Evolutionary conservation across 2,329 filamentous ascomycete genomes (phyloP).

Genomic region (Aspergillus quadrilineatus): DNA sequence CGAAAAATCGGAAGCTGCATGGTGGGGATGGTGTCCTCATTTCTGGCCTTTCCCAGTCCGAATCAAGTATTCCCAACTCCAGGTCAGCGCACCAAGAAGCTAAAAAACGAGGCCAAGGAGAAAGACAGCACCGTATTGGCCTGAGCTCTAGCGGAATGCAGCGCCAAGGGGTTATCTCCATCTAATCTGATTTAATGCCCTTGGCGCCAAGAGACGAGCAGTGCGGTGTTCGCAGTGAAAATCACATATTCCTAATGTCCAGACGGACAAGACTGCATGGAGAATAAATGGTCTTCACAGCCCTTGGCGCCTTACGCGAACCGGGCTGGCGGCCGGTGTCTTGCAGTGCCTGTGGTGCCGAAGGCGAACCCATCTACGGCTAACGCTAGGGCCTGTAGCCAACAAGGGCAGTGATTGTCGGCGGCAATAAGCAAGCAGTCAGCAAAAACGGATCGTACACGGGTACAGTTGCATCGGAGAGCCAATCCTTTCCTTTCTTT

Average conservation of each 20-base stretch:
- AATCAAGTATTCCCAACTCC: background rate
- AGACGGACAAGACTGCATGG: background rate
- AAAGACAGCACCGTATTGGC: background rate
- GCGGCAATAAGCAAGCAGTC: background rate
- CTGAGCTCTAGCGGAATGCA: background rate
- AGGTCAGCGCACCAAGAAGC: background rate
- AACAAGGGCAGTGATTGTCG: background rate
- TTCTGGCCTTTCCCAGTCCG: background rate
- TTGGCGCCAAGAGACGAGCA: background rate
- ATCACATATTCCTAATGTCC: background rate
- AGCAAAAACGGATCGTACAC: background rate
- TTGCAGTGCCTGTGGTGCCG: background rate
- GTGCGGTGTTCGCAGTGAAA: background rate
- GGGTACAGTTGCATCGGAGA: background rate
- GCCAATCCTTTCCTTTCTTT: background rate
- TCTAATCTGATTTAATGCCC: conserved; percentile 1
- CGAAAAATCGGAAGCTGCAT: background rate
- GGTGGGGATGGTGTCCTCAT: too few relatives aligned
- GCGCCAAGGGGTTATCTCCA: conserved; percentile 1
- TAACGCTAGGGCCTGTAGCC: background rate
- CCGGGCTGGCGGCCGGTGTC: background rate
- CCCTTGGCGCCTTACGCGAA: background rate
- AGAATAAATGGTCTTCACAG: background rate
- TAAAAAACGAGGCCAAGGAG: background rate
- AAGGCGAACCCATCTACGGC: background rate